Conservation (phyloP, 1,284 basidiomycete genomes). For the Pseudozyma pruni region DNA sequence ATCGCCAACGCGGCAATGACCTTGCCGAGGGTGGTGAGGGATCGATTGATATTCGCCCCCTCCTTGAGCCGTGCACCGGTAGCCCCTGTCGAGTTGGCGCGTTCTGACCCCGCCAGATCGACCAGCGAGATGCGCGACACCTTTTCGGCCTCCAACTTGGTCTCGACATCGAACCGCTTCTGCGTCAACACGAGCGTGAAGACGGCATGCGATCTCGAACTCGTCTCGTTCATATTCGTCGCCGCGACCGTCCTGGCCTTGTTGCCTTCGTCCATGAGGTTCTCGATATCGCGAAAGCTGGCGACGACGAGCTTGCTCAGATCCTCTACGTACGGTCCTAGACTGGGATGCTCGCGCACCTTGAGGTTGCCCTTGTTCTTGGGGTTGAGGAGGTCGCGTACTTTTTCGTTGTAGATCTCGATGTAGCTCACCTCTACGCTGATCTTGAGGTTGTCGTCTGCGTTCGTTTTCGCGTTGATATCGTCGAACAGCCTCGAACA, state of each 20-base stretch:
- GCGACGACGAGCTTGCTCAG: slow-evolving; percentile 91
- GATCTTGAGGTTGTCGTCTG: slow-evolving; percentile 79
- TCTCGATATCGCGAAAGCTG: slow-evolving; percentile 95
- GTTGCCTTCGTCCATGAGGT: slow-evolving; percentile 98
- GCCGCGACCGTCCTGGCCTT: slow-evolving; percentile 73
- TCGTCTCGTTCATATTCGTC: slow-evolving; percentile 66
- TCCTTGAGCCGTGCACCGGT: slow-evolving; percentile 66
- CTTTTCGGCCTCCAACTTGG: slow-evolving; percentile 62
- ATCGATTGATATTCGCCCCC: slow-evolving; percentile 67
- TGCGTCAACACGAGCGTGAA: slow-evolving; percentile 62
- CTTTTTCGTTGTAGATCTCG: slow-evolving; percentile 86
- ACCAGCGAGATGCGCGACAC: slow-evolving; percentile 64
- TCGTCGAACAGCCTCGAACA: slow-evolving; percentile 91
- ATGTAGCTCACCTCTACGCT: slow-evolving; percentile 98
- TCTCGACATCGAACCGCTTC: slow-evolving; percentile 49
- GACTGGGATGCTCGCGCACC: slow-evolving; percentile 91
- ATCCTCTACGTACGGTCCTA: slow-evolving; percentile 91
- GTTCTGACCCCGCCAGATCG: slow-evolving; percentile 63
- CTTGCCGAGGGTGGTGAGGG: slow-evolving; percentile 52
- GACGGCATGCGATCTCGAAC: slow-evolving; percentile 63
- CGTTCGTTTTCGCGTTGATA: slow-evolving; percentile 74
- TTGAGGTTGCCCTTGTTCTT: slow-evolving; percentile 95
- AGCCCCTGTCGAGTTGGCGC: slow-evolving; percentile 66
- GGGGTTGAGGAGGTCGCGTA: slow-evolving; percentile 91
- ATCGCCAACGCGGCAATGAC: slow-evolving; percentile 63